Evolutionary conservation across 129 eudicot genomes (phyloP), one percentile per base, ranked within the genome.

Genomic region (Erigeron canadensis): DNA sequence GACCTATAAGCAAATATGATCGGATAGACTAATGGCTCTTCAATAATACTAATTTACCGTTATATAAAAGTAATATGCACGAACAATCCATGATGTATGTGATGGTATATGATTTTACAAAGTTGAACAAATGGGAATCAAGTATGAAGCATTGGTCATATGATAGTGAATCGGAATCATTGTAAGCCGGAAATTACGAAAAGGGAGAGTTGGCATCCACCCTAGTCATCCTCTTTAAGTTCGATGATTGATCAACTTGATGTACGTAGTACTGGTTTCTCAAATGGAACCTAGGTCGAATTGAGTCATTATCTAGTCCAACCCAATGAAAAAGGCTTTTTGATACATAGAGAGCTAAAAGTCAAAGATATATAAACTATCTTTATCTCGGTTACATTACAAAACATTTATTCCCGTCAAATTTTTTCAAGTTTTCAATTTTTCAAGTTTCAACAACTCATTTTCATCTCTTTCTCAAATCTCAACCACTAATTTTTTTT

Each of bases 221-320:
- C 74, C 5, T 46, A 67, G 8, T 37, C 40, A 56, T 67, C 42
- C 50, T 53, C 67, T 12, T 23, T 7, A 42, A 50, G 65, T 28
- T 55, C 65, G 34, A 74, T 74, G 59, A 53, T 54, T 50, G 58
- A 67, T 76, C 74, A 76, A 76, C 62, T 67, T 67, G 74, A 67
- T 76, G n/a, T n/a, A n/a, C n/a, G n/a, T n/a, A n/a, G 34, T 28
- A 57, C 69, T 51, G 23, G 18, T 75, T 55, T 66, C 59, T 75
- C 16, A 13, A 55, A 75, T 67, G 68, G 22, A 50, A n/a, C n/a
- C n/a, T n/a, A 50, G 17, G 19, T 76, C 58, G 54, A 42, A 45
- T 67, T 8, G 57, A 64, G 69, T 67, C 74, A 53, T 69, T 69
- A 69, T 51, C 74, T 53, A 37, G 28, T 39, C 54, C 40, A 7